phyloP scores from a whole-genome alignment of 768 basidiomycete species.

The Kwoniella sp. region DNA sequence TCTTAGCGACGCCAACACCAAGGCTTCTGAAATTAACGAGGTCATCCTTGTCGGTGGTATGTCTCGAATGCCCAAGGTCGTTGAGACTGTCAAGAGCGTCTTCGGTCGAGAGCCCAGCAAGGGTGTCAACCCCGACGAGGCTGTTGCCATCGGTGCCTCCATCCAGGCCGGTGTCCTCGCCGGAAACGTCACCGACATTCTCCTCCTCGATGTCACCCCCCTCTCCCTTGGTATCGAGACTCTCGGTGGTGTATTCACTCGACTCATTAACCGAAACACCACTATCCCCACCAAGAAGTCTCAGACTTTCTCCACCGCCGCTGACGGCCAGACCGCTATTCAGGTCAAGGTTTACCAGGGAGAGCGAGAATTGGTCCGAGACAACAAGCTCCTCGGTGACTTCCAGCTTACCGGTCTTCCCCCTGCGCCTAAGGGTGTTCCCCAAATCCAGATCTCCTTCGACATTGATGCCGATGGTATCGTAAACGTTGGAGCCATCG shows the following conservation, averaged over 20 bases:
- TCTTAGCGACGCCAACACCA: constrained; percentile 86
- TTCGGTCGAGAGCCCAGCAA: constrained; percentile 97
- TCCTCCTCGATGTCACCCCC: constrained; percentile 62
- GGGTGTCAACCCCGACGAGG: constrained; percentile 99
- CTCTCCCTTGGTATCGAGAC: constrained; percentile 94
- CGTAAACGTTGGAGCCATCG: constrained; percentile 93
- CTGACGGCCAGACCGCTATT: constrained; percentile 98
- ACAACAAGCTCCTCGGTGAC: constrained; percentile 98
- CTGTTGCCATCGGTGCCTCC: constrained; percentile 95
- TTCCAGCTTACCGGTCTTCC: constrained; percentile 99
- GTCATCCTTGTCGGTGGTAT: constrained; percentile 99
- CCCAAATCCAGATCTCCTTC: constrained; percentile 85
- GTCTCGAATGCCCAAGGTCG: constrained; percentile 95
- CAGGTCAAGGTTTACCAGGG: constrained; percentile 99
- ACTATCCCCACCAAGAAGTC: constrained; percentile 99
- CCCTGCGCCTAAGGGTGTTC: constrained; percentile 63
- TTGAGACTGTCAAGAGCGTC: constrained; percentile 86
- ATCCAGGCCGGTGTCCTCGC: constrained; percentile 98
- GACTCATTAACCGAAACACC: constrained; percentile 96
- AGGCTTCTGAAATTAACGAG: constrained; percentile 88
- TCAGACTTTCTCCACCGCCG: constrained; percentile 97
- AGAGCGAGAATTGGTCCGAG: constrained; percentile 95
- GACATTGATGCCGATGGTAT: constrained; percentile 92
- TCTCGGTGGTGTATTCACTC: constrained; percentile 99
- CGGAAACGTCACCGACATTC: constrained; percentile 91